Evolutionary conservation across 257 asterid species (phyloP), one percentile per base, ranked within the genome.

Genomic region (Ilex asprella): DNA sequence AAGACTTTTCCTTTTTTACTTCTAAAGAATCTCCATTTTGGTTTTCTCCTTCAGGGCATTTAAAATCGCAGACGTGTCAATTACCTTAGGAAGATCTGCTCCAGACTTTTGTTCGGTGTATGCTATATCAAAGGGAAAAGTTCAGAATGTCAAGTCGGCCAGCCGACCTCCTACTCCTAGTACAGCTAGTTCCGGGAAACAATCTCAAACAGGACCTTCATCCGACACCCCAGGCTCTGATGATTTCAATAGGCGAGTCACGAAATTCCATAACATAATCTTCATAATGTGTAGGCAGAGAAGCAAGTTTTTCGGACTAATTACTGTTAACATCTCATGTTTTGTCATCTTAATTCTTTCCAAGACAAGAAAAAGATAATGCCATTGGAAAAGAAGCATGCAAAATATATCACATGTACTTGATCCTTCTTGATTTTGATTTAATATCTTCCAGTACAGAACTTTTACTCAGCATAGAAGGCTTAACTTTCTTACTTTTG

Each of bases 31-130:
- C 11, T 59, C 6, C n/a, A 14, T 51, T 27, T 29, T 29, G 16
- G 14, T 41, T 60, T 12, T 57, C 49, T 47, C 30, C 21, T 21
- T 56, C 83, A 88, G 97, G 84, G 95, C 95, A 68, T 92, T 92
- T 59, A 92, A 67, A 65, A 64, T 46, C 60, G 29, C 73, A 30
- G 95, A 88, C 65, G 82, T 88, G 59, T 82, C 89, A 0, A 77
- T 68, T 61, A 65, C 61, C 51, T 51, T 92, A 44, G 79, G 65
- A 57, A 86, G 75, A 71, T 66, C 63, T 2, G 86, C 82, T 54
- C 95, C 95, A 2, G 93, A 84, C 56, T 81, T 73, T 53, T 88
- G 97, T 69, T 56, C 88, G 1, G 85, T 92, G 39, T 81, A 88
- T 47, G 79, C 64, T 3, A 80, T 79, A 30, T 81, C 95, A 2